phyloP scores from a whole-genome alignment of 257 asterid genomes.

The Echites panduratus region DNA sequence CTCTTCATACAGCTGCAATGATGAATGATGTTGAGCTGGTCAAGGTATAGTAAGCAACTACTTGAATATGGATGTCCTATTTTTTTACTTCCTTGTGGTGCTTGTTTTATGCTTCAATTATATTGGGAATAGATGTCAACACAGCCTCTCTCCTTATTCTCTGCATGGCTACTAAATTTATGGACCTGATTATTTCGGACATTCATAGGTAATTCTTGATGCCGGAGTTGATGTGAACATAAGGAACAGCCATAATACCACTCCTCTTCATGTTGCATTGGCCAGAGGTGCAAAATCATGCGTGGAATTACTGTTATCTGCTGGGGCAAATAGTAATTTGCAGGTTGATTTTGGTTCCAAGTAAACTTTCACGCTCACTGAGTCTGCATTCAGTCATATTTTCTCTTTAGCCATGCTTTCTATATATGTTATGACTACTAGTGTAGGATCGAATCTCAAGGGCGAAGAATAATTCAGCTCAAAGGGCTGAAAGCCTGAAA shows the following conservation, averaged over 20 bases:
- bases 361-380: not conserved
- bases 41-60: conserved; percentile 50
- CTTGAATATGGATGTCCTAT: conserved; percentile 1
- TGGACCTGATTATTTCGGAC: conserved; percentile 5
- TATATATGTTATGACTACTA: no score
- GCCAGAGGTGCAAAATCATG: conserved; percentile 98
- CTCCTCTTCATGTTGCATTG: conserved; percentile 96
- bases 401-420: not conserved
- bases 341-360: conserved; percentile 46
- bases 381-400: not conserved
- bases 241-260: conserved; percentile 77
- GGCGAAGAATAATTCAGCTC: no score
- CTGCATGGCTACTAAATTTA: not conserved
- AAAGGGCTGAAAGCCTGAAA: no score
- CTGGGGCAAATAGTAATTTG: conserved; percentile 90
- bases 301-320: conserved; percentile 83
- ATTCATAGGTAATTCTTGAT: conserved; percentile 69
- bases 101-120: conserved; percentile 11
- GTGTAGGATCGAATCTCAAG: no score
- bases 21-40: conserved; percentile 86
- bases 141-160: not conserved
- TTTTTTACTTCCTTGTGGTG: not conserved
- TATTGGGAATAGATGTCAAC: not conserved
- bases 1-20: conserved; percentile 95
- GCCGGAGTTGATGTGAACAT: conserved; percentile 95